phyloP scores from a whole-genome alignment of 441 rosid genomes.

The Corymbia calophylla region DNA sequence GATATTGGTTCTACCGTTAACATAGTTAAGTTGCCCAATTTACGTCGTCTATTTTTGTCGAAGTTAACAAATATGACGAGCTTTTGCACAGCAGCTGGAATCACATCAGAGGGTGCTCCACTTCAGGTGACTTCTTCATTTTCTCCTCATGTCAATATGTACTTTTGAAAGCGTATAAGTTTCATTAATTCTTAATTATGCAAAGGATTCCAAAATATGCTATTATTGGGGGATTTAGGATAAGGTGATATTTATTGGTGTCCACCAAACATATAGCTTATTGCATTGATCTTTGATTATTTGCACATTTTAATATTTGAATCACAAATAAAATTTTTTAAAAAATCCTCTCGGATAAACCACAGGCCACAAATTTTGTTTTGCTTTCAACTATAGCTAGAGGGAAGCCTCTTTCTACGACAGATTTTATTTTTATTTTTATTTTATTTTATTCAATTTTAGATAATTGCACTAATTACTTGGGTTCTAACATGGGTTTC shows the following conservation, averaged over 20 bases:
- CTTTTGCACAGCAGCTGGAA: no score
- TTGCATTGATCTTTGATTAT: not conserved
- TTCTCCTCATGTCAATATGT: no score
- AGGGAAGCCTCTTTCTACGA: no score
- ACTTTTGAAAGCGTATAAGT: no score
- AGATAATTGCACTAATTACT: not conserved
- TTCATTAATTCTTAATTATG: not conserved
- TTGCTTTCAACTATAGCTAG: no score
- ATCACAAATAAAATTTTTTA: not conserved
- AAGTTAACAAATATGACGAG: no score
- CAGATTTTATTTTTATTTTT: not conserved
- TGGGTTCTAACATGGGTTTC: not conserved
- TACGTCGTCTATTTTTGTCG: no score
- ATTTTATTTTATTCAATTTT: not conserved
- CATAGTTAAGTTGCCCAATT: not conserved
- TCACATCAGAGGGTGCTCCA: not conserved
- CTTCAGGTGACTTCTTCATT: not conserved
- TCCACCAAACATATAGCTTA: not conserved
- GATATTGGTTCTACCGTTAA: fast-evolving
- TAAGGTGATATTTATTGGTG: not conserved
- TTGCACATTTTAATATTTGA: not conserved
- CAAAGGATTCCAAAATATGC: not conserved
- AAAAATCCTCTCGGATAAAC: not conserved
- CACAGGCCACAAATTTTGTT: not conserved
- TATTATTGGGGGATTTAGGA: no score